Evolutionary conservation across 176 grass and related monocot genomes (phyloP), one percentile per base, ranked within the genome.

Genomic region (Rhipidocladum racemiflorum): DNA sequence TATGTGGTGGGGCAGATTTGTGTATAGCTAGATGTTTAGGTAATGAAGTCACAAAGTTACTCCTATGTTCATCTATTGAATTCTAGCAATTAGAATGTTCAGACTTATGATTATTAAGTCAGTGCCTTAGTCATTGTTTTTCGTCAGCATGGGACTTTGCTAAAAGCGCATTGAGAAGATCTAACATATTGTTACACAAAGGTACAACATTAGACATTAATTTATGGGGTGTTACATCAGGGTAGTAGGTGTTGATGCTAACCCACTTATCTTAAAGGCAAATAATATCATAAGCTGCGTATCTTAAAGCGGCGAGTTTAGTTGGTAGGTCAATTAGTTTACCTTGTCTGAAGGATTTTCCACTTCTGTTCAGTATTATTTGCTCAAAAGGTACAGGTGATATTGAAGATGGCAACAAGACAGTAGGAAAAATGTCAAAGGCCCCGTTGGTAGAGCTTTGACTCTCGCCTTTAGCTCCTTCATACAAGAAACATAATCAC

Each of bases 281-380:
- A 55, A 80, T 36, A 65, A 59, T 79, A 66, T 39, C 39, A 57
- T 61, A 42, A 63, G 71, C 53, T 68, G 29, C 18, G 24, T 63
- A 85, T 60, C 36, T 8, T 82, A 86, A 86, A 85, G 39, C 7
- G 3, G 14, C 17, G 1, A 28, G 50, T 73, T 72, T 68, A 61
- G 84, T 86, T 90, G 88, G 73, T 61, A 61, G 38, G 59, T 43
- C 83, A 32, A 86, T 65, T 83, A 61, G 74, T 48, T 82, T 62
- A 74, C 67, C 74, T 83, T 65, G 63, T 73, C 65, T 23, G 5
- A 18, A 54, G 24, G 54, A 77, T 30, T 72, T 78, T 55, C 13
- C 76, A 61, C 35, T 61, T 66, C 10, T 70, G 50, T 49, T 61
- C 46, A 28, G 36, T 7, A 16, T 42, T 56, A 8, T 34, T 21